Evolutionary conservation across 768 basidiomycete species (phyloP).

Genomic region (Phanerochaete sordida): DNA sequence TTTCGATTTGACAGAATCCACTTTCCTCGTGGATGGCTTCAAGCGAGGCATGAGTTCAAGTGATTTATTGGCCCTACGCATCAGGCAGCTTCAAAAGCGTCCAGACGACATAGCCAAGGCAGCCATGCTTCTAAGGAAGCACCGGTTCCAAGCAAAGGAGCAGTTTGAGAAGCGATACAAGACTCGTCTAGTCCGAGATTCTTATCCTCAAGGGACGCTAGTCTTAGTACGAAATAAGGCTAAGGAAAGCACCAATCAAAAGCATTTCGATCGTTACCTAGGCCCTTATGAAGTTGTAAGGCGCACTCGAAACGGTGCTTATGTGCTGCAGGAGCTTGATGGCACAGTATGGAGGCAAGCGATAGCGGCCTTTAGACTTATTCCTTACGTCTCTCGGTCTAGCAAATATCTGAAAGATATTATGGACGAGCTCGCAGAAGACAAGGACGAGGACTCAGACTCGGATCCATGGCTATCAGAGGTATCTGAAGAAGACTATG

Average conservation of each 20-base stretch:
- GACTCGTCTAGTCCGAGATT: constrained; percentile 19
- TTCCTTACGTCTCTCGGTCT: not conserved
- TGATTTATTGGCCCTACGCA: constrained; percentile 22
- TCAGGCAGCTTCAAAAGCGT: constrained; percentile 24
- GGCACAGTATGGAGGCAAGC: constrained; percentile 14
- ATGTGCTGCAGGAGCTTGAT: constrained; percentile 25
- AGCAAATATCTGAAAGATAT: not conserved
- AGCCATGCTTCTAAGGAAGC: constrained; percentile 12
- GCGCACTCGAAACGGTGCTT: constrained; percentile 19
- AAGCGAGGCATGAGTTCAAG: constrained; percentile 7
- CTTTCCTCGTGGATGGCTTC: constrained; percentile 19
- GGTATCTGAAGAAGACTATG: not conserved
- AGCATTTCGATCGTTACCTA: constrained; percentile 19
- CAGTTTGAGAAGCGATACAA: constrained; percentile 25
- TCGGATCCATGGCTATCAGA: no score
- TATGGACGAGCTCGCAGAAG: not conserved
- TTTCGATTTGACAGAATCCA: constrained; percentile 29
- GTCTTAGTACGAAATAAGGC: constrained; percentile 27
- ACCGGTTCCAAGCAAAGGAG: constrained; percentile 17
- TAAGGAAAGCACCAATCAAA: constrained; percentile 25
- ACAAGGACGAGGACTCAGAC: no score
- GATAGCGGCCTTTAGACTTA: constrained; percentile 10
- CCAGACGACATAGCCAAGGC: constrained; percentile 21
- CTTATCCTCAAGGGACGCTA: constrained; percentile 25
- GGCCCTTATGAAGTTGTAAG: constrained; percentile 25